A percentile compares a stretch with the other conserved stretches of the same genome.
phyloP scores from a whole-genome alignment of 2,329 filamentous ascomycete genomes.

The Aspergillus tanneri region DNA sequence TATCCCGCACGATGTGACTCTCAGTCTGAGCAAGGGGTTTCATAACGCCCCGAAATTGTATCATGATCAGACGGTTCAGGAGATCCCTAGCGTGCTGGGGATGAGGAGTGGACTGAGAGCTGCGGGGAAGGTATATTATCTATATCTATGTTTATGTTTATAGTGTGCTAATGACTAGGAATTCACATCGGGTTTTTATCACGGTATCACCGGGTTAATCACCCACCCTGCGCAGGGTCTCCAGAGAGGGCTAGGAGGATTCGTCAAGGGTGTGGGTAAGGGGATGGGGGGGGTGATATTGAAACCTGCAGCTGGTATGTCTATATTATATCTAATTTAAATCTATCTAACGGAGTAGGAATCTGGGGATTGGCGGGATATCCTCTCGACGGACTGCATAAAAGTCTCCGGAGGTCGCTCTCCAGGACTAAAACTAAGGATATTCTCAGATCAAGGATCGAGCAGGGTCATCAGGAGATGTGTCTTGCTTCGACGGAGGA shows the following conservation, averaged over 20 bases:
- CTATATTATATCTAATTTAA: not conserved
- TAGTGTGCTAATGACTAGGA: conserved; percentile 45
- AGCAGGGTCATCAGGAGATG: conserved; percentile 32
- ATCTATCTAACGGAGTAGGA: conserved; percentile 16
- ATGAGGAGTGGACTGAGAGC: conserved; percentile 73
- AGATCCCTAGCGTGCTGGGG: conserved; percentile 75
- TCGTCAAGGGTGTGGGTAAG: conserved; percentile 77
- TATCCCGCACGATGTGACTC: conserved; percentile 79
- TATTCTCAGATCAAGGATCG: conserved; percentile 28
- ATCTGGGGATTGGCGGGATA: conserved; percentile 33
- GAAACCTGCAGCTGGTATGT: conserved; percentile 75
- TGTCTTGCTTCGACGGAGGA: conserved; percentile 21
- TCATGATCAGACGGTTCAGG: conserved; percentile 76
- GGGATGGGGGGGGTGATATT: conserved; percentile 77
- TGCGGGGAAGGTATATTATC: conserved; percentile 61
- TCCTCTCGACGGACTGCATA: conserved; percentile 33
- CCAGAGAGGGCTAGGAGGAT: conserved; percentile 65
- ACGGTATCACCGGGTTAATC: conserved; percentile 76
- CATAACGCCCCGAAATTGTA: conserved; percentile 85
- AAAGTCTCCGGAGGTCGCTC: conserved; percentile 30
- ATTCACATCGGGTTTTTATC: conserved; percentile 73
- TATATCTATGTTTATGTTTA: not conserved
- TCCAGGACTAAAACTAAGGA: conserved; percentile 27
- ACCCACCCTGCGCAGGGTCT: conserved; percentile 73
- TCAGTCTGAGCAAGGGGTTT: conserved; percentile 81